Conservation (phyloP, 2,329 filamentous ascomycete species). For the Scorias spongiosa region DNA sequence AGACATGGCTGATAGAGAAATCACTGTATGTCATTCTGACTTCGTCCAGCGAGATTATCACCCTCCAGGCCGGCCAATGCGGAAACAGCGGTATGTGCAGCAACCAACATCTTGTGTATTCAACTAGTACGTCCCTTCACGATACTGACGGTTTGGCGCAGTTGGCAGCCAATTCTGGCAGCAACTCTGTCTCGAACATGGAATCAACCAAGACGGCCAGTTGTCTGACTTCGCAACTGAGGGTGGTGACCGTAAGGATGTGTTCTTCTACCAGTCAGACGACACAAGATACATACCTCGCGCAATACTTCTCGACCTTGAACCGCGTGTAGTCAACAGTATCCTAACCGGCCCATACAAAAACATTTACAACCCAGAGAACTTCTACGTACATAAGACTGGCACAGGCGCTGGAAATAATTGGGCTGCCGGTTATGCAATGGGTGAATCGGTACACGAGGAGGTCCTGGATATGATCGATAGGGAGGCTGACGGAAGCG, state of each 20-base stretch:
- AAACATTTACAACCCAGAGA: conserved; percentile 99
- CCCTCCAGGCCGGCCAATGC: conserved; percentile 96
- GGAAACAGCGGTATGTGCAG: conserved; percentile 87
- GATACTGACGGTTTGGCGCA: conserved; percentile 23
- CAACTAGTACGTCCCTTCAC: neutral
- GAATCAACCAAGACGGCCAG: conserved; percentile 94
- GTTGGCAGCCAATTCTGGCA: conserved; percentile 98
- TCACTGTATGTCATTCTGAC: neutral
- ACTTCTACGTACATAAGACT: conserved; percentile 93
- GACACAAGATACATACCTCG: conserved; percentile 96
- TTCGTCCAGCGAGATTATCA: conserved; percentile 79
- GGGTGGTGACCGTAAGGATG: conserved; percentile 93
- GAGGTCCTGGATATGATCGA: conserved; percentile 99
- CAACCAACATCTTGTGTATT: neutral
- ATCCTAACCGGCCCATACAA: conserved; percentile 91
- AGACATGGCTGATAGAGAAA: neutral
- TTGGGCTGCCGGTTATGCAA: conserved; percentile 93
- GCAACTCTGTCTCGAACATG: conserved; percentile 93
- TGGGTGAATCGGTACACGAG: conserved; percentile 80
- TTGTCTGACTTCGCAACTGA: conserved; percentile 96
- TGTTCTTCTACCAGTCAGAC: conserved; percentile 98
- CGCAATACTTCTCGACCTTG: conserved; percentile 86
- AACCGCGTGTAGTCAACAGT: conserved; percentile 80
- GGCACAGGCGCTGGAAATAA: conserved; percentile 93
- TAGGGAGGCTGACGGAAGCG: conserved; percentile 91